These are phyloP conservation scores for Coemansia sp. DNA, from an alignment of 192 early-diverging fungal genomes.

Conservation along the genomic window DNA sequence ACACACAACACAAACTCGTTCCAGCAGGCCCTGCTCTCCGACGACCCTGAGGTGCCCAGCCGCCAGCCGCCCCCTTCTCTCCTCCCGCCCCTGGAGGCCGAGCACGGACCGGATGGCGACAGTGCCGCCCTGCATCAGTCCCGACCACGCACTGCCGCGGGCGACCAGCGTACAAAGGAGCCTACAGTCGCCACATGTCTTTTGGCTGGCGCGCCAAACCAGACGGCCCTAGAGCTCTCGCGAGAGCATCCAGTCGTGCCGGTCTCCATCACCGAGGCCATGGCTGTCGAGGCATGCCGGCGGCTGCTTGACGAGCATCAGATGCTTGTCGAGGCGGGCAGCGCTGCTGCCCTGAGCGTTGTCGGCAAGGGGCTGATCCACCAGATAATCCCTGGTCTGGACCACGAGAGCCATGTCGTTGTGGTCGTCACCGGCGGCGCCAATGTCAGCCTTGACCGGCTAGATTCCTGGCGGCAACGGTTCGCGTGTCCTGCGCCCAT, in stretches of 20 bases:
- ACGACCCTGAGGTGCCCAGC: constrained; percentile 11
- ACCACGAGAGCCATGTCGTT: constrained; percentile 54
- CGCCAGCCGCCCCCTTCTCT: constrained; percentile 23
- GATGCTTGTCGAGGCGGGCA: constrained; percentile 55
- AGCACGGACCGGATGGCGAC: constrained; percentile 45
- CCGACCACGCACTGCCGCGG: neutral
- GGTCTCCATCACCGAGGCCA: constrained; percentile 19
- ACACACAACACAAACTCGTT: constrained; percentile 70
- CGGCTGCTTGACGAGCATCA: constrained; percentile 30
- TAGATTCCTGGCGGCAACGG: constrained; percentile 54
- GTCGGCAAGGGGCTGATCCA: constrained; percentile 56
- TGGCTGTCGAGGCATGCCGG: constrained; percentile 53
- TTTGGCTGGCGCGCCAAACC: constrained; percentile 26
- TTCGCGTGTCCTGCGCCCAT: constrained; percentile 58
- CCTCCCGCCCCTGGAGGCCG: constrained; percentile 55
- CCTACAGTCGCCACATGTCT: constrained; percentile 51
- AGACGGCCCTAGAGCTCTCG: constrained; percentile 17
- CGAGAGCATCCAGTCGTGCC: constrained; percentile 15
- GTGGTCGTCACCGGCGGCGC: constrained; percentile 65
- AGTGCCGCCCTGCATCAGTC: too few species aligned
- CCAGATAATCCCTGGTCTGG: constrained; percentile 57
- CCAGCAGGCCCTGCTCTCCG: constrained; percentile 56
- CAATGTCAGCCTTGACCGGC: constrained; percentile 55
- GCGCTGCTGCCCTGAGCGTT: constrained; percentile 57
- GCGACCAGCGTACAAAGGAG: constrained; percentile 2